Evolutionary conservation across 305 asterid genomes (phyloP).

Genomic region (Ilex paraguariensis): DNA sequence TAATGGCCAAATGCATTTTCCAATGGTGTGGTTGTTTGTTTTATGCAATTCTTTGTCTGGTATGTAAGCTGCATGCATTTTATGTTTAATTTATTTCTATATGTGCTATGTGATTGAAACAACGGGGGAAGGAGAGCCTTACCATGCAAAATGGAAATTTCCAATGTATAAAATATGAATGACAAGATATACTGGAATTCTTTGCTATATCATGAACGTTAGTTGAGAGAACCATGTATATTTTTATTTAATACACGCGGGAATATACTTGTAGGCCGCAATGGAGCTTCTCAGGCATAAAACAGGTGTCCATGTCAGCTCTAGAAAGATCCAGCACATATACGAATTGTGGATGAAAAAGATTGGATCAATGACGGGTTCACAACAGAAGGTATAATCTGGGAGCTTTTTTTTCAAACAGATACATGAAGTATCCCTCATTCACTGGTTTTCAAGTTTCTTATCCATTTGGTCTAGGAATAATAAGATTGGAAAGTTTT

Average conservation of each 20-base stretch:
- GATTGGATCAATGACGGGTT: conserved; percentile 36
- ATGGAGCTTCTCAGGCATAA: conserved; percentile 55
- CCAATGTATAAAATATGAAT: too few relatives aligned
- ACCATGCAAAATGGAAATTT: too few relatives aligned
- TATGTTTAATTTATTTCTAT: too few relatives aligned
- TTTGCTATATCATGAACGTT: background rate
- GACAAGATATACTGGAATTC: background rate
- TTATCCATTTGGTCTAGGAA: conserved; percentile 3
- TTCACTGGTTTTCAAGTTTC: conserved; percentile 2
- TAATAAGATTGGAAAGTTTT: conserved; percentile 7
- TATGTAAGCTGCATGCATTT: too few relatives aligned
- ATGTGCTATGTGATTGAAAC: background rate
- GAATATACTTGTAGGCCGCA: conserved; percentile 46
- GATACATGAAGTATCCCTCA: background rate
- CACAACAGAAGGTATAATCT: conserved; percentile 44
- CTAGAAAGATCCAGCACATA: conserved; percentile 31
- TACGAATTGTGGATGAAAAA: conserved; percentile 72
- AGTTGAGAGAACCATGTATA: background rate
- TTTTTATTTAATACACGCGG: background rate
- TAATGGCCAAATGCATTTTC: too few relatives aligned
- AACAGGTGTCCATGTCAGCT: conserved; percentile 35
- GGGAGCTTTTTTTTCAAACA: background rate
- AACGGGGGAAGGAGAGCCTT: too few relatives aligned
- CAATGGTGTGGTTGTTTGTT: too few relatives aligned
- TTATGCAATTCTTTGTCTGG: too few relatives aligned